Evolutionary conservation across 108 stramenopile genomes (phyloP).

Genomic region (Parmales sp.): DNA sequence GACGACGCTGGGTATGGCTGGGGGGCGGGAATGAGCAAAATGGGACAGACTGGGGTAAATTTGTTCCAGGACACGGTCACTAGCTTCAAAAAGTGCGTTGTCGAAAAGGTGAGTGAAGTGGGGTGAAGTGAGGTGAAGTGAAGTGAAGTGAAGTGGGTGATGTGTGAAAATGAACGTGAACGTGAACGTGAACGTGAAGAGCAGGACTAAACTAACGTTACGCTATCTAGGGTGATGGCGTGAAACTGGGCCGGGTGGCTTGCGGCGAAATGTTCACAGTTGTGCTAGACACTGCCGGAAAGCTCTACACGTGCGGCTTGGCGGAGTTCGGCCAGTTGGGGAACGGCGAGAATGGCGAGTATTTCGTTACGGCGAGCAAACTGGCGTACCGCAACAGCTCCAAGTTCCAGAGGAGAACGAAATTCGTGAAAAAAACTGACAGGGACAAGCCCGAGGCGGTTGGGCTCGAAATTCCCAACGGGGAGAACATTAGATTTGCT

Average conservation of each 20-base stretch:
- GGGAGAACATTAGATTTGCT: constrained; percentile 42
- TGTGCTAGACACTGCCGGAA: constrained; percentile 53
- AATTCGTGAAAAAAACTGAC: constrained; percentile 45
- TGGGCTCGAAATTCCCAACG: constrained; percentile 19
- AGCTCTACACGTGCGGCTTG: constrained; percentile 63
- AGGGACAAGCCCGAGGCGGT: constrained; percentile 20
- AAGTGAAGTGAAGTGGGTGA: too few species aligned
- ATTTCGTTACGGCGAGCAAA: constrained; percentile 66
- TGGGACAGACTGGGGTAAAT: too few species aligned
- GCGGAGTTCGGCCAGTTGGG: constrained; percentile 72
- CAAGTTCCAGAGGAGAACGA: constrained; percentile 43
- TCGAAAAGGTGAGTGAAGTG: too few species aligned
- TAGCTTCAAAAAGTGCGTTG: too few species aligned
- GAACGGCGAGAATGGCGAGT: constrained; percentile 80
- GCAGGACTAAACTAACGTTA: too few species aligned
- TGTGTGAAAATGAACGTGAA: too few species aligned
- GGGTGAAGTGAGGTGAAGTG: too few species aligned
- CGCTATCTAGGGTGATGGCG: too few species aligned
- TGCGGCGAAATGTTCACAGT: constrained; percentile 78
- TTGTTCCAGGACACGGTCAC: too few species aligned
- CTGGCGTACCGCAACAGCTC: constrained; percentile 56
- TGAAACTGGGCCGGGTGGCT: constrained; percentile 32
- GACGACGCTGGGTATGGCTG: constrained; percentile 28
- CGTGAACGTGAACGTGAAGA: too few species aligned
- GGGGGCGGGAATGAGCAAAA: too few species aligned